Evolutionary conservation across 2,329 filamentous ascomycete genomes (phyloP), one percentile per base, ranked within the genome.

Genomic region (Xylaria sp.): DNA sequence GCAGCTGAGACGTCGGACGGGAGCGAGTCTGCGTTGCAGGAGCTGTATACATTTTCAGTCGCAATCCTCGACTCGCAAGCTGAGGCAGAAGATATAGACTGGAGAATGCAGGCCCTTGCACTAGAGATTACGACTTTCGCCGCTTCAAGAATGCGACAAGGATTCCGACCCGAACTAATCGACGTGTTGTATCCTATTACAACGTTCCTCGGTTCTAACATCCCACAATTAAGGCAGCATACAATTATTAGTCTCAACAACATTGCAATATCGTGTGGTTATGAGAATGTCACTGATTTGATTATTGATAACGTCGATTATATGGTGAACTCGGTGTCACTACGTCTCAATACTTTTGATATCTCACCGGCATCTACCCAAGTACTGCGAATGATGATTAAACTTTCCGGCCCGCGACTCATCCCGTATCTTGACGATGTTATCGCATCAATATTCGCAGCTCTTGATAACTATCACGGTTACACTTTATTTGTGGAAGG

Each of bases 261-360:
- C 20, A 83, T 97, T n/a, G 90, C 95, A 0, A 76, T 79, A 2
- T 86, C 90, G 0, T 97, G 93, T 73, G 88, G 87, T 1, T 99
- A 98, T 74, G 68, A 76, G 0, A 89, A 85, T 72, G 91, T 95
- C 4, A 90, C 72, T 29, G 89, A 92, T 17, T 82, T 99, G 70
- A 90, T 99, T 44, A 87, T 98, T 31, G 89, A 92, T 59, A 99
- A 99, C 68, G 94, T 93, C 17, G 96, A 99, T 78, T 99, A 99
- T 77, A 92, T 99, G 80, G 90, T 98, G 67, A 98, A 98, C 75
- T 93, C 96, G 0, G 89, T 99, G 17, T 93, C 92, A 0, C 80
- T 98, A 67, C 92, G 94, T 68, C 86, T 99, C 7, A 97, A 97
- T 73, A 93, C 92, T 0, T 93, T 97, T 70, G 94, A 97, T 70